These are phyloP conservation scores for Vitellaria paradoxa DNA, from an alignment of 179 eudicot genomes.

Conservation along the genomic window DNA sequence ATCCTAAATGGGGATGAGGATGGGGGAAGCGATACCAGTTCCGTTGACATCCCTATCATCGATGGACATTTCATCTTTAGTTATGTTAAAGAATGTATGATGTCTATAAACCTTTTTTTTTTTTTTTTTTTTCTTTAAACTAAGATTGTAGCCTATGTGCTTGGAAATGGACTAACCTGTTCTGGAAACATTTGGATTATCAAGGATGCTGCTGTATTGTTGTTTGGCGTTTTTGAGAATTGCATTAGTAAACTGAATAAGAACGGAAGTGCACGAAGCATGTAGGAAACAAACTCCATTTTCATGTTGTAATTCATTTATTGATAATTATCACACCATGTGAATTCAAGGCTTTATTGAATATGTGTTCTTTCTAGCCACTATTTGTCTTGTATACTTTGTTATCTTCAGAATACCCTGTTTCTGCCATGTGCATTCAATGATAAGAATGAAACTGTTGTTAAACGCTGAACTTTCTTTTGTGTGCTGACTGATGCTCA, in stretches of 20 bases:
- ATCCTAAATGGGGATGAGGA: too few species aligned
- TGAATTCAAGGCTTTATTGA: background rate
- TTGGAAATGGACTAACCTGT: background rate
- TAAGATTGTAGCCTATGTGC: background rate
- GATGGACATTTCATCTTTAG: background rate
- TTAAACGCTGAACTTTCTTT: background rate
- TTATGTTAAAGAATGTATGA: too few species aligned
- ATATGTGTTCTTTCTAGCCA: background rate
- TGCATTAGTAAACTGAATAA: background rate
- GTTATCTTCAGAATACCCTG: background rate
- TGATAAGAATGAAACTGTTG: background rate
- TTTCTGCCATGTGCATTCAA: background rate
- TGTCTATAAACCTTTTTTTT: background rate
- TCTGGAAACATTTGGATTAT: background rate
- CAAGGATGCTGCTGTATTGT: background rate
- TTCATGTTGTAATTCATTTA: conserved; percentile 1
- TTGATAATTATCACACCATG: background rate
- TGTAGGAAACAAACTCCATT: background rate
- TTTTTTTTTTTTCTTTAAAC: too few species aligned
- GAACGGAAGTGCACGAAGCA: background rate
- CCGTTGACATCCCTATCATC: background rate
- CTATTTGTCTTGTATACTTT: background rate
- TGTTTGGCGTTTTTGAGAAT: background rate
- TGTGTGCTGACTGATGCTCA: conserved; percentile 18
- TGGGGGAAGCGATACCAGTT: too few species aligned